A percentile compares a stretch with the other conserved stretches of the same genome.
phyloP scores from a whole-genome alignment of 2,329 filamentous ascomycete species.

The Nemania sp. region DNA sequence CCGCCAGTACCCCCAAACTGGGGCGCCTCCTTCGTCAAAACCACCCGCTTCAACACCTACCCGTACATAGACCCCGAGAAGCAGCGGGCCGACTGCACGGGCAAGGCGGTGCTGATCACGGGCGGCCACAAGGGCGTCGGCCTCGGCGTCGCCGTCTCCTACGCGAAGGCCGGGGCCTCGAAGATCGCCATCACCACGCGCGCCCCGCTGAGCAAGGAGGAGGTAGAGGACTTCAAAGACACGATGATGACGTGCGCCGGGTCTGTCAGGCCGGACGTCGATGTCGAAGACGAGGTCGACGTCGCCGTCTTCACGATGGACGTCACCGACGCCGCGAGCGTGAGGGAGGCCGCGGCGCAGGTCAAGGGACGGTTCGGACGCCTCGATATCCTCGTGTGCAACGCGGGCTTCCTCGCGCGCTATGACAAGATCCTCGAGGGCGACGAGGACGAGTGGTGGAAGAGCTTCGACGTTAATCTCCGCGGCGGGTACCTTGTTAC shows the following conservation, averaged over 20 bases:
- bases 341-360: slow-evolving; percentile 47
- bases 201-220: no score
- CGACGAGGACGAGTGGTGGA: slow-evolving; percentile 59
- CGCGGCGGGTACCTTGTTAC: slow-evolving; percentile 61
- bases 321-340: slow-evolving; percentile 51
- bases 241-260: slow-evolving; percentile 53
- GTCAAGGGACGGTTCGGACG: slow-evolving; percentile 49
- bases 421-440: slow-evolving; percentile 54
- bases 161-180: slow-evolving; percentile 64
- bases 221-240: no score
- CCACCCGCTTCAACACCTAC: slow-evolving; percentile 64
- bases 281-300: slow-evolving; percentile 52
- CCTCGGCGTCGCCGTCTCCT: slow-evolving; percentile 64
- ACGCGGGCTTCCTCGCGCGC: slow-evolving; percentile 57
- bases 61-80: slow-evolving; percentile 58
- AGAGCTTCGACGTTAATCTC: slow-evolving; percentile 63
- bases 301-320: slow-evolving; percentile 58
- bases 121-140: slow-evolving; percentile 69
- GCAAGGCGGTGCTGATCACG: slow-evolving; percentile 62
- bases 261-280: slow-evolving; percentile 46
- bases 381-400: slow-evolving; percentile 59
- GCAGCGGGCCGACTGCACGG: slow-evolving; percentile 53
- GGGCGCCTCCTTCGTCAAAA: slow-evolving; percentile 46
- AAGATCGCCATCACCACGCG: slow-evolving; percentile 66
- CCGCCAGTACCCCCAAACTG: slow-evolving; percentile 25